Percentiles rank a stretch among this genome's conserved stretches.
phyloP scores from a whole-genome alignment of 208 protist species.

The Crithidia bombi region DNA sequence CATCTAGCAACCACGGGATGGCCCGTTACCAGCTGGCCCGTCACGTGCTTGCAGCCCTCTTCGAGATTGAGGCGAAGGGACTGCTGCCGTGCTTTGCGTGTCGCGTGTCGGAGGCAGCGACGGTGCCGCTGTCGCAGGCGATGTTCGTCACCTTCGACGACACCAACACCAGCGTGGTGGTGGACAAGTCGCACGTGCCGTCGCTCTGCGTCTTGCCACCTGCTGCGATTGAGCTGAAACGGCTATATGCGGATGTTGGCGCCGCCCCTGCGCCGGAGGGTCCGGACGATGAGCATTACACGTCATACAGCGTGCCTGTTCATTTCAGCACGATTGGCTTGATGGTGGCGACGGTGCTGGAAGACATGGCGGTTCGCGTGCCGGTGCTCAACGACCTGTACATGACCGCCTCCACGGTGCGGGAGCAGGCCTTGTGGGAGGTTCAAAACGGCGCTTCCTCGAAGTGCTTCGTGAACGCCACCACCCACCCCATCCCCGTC shows the following conservation, averaged over 20 bases:
- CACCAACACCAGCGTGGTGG: conserved; percentile 25
- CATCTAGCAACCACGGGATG: conserved; percentile 16
- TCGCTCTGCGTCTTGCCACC: conserved; percentile 54
- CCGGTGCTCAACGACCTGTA: conserved; percentile 54
- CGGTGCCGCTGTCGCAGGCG: conserved; percentile 47
- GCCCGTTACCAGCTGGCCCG: conserved; percentile 49
- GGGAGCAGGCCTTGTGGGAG: conserved; percentile 52
- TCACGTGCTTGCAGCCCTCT: conserved; percentile 47
- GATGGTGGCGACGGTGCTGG: conserved; percentile 50
- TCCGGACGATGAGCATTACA: conserved; percentile 9
- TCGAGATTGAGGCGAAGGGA: conserved; percentile 53
- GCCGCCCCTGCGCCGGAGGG: background rate
- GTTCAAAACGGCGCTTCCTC: conserved; percentile 23
- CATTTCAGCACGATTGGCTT: conserved; percentile 57
- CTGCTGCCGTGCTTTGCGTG: conserved; percentile 71
- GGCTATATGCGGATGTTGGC: conserved; percentile 35
- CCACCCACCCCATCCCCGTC: conserved; percentile 31
- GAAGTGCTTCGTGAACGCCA: conserved; percentile 39
- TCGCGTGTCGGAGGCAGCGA: conserved; percentile 44
- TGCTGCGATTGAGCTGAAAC: conserved; percentile 59
- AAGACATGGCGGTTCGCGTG: conserved; percentile 33
- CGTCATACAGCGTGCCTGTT: conserved; percentile 23
- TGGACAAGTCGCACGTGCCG: conserved; percentile 34
- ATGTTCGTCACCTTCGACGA: conserved; percentile 44
- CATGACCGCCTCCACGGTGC: conserved; percentile 51